Conservation (phyloP, 139 green algal genomes). For the Tetradesmus obliquus region DNA sequence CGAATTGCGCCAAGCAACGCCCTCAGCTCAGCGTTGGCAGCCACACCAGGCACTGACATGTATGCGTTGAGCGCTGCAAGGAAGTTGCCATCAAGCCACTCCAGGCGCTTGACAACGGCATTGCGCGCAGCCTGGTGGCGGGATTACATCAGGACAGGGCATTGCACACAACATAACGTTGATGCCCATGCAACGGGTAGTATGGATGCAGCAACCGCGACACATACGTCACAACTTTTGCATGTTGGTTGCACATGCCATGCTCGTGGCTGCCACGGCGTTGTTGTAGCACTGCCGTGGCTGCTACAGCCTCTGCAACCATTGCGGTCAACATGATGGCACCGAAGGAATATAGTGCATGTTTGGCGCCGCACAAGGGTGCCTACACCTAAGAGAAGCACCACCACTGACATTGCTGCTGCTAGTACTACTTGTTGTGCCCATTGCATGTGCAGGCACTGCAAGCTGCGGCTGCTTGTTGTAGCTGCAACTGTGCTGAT, state of each 20-base stretch:
- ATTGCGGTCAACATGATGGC: neutral
- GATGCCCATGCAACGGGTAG: neutral
- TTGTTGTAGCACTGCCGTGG: neutral
- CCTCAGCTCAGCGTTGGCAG: constrained; percentile 33
- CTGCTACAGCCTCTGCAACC: neutral
- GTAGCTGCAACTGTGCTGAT: too few species aligned
- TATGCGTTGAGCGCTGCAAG: constrained; percentile 63
- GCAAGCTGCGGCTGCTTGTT: too few species aligned
- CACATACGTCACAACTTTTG: neutral
- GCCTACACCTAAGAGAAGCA: too few species aligned
- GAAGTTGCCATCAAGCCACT: constrained; percentile 72
- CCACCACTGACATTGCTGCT: too few species aligned
- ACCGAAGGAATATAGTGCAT: too few species aligned
- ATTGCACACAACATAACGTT: neutral
- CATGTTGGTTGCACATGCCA: neutral
- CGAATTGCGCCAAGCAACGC: constrained; percentile 46
- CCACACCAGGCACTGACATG: constrained; percentile 19
- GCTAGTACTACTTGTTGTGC: too few species aligned
- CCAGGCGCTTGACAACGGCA: constrained; percentile 62
- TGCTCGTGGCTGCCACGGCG: neutral
- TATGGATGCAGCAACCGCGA: neutral
- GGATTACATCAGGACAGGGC: neutral
- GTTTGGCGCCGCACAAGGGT: too few species aligned
- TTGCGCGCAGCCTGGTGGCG: constrained; percentile 46
- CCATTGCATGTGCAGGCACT: too few species aligned